phyloP scores from a whole-genome alignment of 2,329 filamentous ascomycete genomes.

The Trichophyton mentagrophytes region DNA sequence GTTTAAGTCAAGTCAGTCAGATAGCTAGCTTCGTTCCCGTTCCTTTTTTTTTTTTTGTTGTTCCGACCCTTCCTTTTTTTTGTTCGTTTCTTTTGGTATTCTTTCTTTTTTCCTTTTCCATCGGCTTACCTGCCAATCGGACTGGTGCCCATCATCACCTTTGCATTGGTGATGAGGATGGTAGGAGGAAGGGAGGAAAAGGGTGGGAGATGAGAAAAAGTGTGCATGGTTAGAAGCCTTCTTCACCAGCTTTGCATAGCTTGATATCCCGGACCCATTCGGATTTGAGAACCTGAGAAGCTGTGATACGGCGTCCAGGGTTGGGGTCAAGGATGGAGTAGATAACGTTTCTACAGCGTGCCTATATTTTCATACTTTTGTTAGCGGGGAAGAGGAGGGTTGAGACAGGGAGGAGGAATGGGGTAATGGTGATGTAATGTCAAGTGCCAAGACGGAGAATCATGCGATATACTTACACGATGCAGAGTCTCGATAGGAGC shows the following conservation, averaged over 20 bases:
- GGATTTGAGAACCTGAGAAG: constrained; percentile 91
- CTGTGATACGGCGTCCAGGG: constrained; percentile 79
- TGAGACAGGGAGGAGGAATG: constrained; percentile 2
- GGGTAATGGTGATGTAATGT: no score
- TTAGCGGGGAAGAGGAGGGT: not conserved
- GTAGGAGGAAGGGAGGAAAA: not conserved
- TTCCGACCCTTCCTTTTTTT: not conserved
- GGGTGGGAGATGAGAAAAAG: not conserved
- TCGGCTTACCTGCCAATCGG: not conserved
- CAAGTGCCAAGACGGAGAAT: not conserved
- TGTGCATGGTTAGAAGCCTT: constrained; percentile 53
- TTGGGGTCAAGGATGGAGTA: constrained; percentile 97
- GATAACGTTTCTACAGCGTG: constrained; percentile 94
- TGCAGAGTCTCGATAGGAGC: constrained; percentile 91
- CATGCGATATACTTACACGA: constrained; percentile 51
- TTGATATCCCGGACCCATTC: constrained; percentile 98
- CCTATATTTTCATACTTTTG: constrained; percentile 40
- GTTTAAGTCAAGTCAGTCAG: not conserved
- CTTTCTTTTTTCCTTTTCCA: not conserved
- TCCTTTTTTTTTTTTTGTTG: not conserved
- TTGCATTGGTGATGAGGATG: not conserved
- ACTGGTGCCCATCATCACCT: not conserved
- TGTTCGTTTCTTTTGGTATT: not conserved
- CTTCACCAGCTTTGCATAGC: constrained; percentile 89
- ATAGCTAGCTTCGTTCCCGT: not conserved